Conservation (phyloP, 176 grass and related monocot species). For the Juncus effusus region DNA sequence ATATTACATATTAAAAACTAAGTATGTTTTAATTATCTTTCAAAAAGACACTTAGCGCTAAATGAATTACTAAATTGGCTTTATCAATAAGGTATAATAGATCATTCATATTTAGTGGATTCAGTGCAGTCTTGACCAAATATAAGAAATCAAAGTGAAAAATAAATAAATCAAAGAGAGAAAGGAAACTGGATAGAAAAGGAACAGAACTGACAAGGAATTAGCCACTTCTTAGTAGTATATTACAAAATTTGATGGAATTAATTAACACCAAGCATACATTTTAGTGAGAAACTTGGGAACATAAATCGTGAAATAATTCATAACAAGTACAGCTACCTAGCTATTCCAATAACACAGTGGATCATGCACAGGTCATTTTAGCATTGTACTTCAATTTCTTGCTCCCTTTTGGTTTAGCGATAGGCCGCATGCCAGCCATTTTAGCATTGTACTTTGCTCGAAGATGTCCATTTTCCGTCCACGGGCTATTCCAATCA, state of each 20-base stretch:
- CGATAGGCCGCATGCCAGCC: constrained; percentile 81
- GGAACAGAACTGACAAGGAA: too few species aligned
- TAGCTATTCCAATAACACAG: neutral
- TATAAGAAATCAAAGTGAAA: too few species aligned
- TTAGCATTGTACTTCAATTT: constrained; percentile 84
- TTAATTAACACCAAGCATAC: neutral
- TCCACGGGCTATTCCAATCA: constrained; percentile 95
- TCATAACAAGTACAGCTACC: neutral
- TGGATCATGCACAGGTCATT: neutral
- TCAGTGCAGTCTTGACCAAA: too few species aligned
- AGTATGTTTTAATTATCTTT: too few species aligned
- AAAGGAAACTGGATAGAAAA: too few species aligned
- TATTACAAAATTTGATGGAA: neutral
- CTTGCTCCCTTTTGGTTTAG: constrained; percentile 88
- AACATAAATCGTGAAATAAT: neutral
- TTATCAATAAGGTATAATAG: too few species aligned
- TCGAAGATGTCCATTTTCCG: constrained; percentile 73
- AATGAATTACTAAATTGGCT: too few species aligned
- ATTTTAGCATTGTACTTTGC: constrained; percentile 88
- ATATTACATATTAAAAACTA: too few species aligned
- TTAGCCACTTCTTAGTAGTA: neutral
- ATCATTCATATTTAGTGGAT: too few species aligned
- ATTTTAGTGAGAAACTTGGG: neutral
- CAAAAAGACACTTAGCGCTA: too few species aligned
- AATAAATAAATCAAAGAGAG: too few species aligned